Base-by-base conservation (phyloP, 176 grass and related monocot genomes). In the Rhynchospora breviuscula region DNA sequence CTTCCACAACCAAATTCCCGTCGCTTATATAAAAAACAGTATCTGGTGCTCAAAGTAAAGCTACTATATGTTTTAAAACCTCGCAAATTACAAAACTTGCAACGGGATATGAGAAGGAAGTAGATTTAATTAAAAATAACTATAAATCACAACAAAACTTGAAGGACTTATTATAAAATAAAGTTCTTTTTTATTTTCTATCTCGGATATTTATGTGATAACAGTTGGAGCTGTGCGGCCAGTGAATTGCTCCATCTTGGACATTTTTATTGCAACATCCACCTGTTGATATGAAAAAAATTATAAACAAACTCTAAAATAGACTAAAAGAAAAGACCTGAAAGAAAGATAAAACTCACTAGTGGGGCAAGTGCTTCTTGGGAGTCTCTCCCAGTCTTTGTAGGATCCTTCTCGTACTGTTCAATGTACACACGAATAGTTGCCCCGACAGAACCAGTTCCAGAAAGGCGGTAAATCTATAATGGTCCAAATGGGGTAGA, bases 391-490 rank as follows among this genome's bases (percentile, higher is more conserved):
- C 96, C 89, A 4, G 51, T 95, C 84, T 99, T 99, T 74, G 91
- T 83, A 35, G 93, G 59, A 84, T 99, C 91, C 60, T 87, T 92
- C 89, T 95, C 93, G 56, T 99, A 95, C 85, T 99, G 93, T 82
- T 99, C 96, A 63, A 99, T 93, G 86, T 99, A 99, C 13, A 99
- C 88, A 35, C 96, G 88, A 59, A 99, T 93, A 7, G 97, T 99
- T 8, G 97, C 97, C 52, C 97, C 97, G 25, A 85, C 96, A 19
- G 96, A 95, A 43, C 93, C 96, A 59, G 96, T 99, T 72, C 96
- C 93, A 81, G 96, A 99, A 33, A 99, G 88, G 19, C 93, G 96
- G 91, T 91, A 99, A 79, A 99, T 91, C 96, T 98, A 73, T 7
- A 88, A 86, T 18, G 45, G 62, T 31, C 19, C 54, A 88, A 53